A percentile compares a stretch with the other conserved stretches of the same genome.
Evolutionary conservation across 371 early-diverging fungal genomes (phyloP).

Genomic region (Chytridium lagenaria): DNA sequence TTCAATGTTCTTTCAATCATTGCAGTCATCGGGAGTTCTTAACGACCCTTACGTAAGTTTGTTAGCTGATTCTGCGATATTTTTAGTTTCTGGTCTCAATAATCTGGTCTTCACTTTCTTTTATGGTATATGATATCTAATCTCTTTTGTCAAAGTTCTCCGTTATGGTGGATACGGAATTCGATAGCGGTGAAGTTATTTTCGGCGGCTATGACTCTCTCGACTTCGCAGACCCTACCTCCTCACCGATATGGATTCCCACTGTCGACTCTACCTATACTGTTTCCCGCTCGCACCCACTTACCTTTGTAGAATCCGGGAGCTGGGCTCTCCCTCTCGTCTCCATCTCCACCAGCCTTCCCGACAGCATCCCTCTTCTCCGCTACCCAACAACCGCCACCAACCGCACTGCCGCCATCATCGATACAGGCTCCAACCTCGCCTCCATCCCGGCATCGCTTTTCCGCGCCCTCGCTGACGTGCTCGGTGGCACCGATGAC

Average conservation of each 20-base stretch:
- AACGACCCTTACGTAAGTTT: neutral
- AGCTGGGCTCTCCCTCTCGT: conserved; percentile 12
- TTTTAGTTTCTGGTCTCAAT: neutral
- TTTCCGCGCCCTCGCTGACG: neutral
- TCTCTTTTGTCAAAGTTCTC: neutral
- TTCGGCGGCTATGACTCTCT: conserved; percentile 26
- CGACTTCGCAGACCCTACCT: conserved; percentile 12
- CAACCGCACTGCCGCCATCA: conserved; percentile 1
- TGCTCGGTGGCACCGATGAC: neutral
- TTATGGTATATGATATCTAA: neutral
- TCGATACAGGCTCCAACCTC: conserved; percentile 16
- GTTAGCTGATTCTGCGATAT: too few relatives aligned
- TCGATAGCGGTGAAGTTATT: conserved; percentile 14
- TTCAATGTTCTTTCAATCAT: conserved; percentile 13
- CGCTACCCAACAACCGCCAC: neutral
- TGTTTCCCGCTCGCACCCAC: neutral
- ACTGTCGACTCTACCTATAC: neutral
- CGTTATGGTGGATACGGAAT: neutral
- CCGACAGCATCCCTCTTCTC: too few relatives aligned
- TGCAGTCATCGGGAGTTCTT: conserved; percentile 1
- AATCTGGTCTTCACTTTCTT: neutral
- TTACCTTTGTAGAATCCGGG: neutral
- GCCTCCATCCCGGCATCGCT: conserved; percentile 5
- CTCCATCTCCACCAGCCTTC: conserved; percentile 7
- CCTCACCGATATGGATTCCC: conserved; percentile 17